Evolutionary conservation across 2,329 filamentous ascomycete genomes (phyloP).

Genomic region (Elsinoe perseae): DNA sequence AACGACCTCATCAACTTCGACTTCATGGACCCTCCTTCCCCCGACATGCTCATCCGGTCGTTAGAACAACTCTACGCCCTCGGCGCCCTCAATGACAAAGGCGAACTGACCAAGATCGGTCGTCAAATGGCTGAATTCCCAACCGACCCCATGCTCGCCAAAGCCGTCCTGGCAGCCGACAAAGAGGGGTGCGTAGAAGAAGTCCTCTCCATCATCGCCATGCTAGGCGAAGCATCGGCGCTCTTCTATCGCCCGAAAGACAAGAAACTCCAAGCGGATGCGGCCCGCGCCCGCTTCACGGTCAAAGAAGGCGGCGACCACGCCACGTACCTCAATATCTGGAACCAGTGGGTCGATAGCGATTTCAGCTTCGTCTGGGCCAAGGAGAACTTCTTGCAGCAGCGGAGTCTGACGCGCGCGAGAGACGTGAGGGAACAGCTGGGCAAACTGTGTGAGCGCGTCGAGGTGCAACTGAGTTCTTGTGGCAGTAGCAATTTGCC

Average conservation of each 20-base stretch:
- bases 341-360: slow-evolving; percentile 88
- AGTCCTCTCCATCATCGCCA: slow-evolving; percentile 84
- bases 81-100: slow-evolving; percentile 79
- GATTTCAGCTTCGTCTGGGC: slow-evolving; percentile 85
- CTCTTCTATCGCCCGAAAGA: slow-evolving; percentile 95
- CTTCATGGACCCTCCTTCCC: slow-evolving; percentile 88
- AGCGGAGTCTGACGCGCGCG: slow-evolving; percentile 78
- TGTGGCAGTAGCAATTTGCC: slow-evolving; percentile 63
- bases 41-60: slow-evolving; percentile 79
- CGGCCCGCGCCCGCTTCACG: slow-evolving; percentile 79
- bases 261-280: slow-evolving; percentile 93
- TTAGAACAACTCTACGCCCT: slow-evolving; percentile 88
- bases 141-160: slow-evolving; percentile 83
- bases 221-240: slow-evolving; percentile 80
- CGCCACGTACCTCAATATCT: slow-evolving; percentile 80
- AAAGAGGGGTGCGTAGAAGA: slow-evolving; percentile 91
- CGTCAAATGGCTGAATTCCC: slow-evolving; percentile 95
- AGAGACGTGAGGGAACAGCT: slow-evolving; percentile 91
- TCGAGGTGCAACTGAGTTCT: slow-evolving; percentile 67
- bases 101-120: slow-evolving; percentile 81
- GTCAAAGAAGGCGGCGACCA: slow-evolving; percentile 88
- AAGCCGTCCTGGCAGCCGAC: slow-evolving; percentile 79
- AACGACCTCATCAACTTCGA: slow-evolving; percentile 90
- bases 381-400: slow-evolving; percentile 88
- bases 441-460: slow-evolving; percentile 82